Percentiles rank a stretch among this genome's conserved stretches.
Conservation (phyloP, 768 basidiomycete genomes). For the Kwoniella europaea region DNA sequence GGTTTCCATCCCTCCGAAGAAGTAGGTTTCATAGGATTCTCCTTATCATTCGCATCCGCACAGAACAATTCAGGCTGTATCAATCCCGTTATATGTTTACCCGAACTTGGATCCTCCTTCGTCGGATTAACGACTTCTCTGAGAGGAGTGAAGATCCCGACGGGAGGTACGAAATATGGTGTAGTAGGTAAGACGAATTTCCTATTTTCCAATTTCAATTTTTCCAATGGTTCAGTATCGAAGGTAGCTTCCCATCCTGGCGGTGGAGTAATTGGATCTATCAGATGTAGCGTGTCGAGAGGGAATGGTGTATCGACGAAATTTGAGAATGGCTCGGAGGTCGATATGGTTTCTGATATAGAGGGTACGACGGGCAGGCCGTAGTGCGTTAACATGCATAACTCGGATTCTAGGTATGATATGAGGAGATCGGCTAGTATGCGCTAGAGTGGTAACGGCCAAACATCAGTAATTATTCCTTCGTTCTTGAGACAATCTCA, state of each 20-base stretch:
- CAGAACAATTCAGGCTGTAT: constrained; percentile 55
- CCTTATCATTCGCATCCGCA: constrained; percentile 54
- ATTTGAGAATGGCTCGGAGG: constrained; percentile 26
- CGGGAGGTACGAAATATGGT: constrained; percentile 41
- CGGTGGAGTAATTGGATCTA: constrained; percentile 43
- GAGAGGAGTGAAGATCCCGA: constrained; percentile 47
- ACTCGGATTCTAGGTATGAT: constrained; percentile 50
- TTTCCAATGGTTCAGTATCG: constrained; percentile 35
- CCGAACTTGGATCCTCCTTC: constrained; percentile 36
- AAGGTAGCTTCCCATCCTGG: constrained; percentile 47
- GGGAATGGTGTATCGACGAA: constrained; percentile 46
- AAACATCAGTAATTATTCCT: background rate
- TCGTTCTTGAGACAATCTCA: background rate
- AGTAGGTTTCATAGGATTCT: constrained; percentile 50
- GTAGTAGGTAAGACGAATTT: constrained; percentile 43
- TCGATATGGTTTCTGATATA: constrained; percentile 32
- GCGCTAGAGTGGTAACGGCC: constrained; percentile 29
- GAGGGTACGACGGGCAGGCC: constrained; percentile 44
- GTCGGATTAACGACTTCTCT: constrained; percentile 48
- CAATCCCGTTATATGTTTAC: constrained; percentile 37
- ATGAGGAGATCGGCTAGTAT: constrained; percentile 52
- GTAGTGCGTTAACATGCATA: constrained; percentile 44
- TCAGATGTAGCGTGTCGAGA: constrained; percentile 40
- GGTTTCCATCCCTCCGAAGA: constrained; percentile 45
- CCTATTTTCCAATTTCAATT: constrained; percentile 34